Conservation (phyloP, 1,284 basidiomycete genomes). For the Takashimella koratensis region DNA sequence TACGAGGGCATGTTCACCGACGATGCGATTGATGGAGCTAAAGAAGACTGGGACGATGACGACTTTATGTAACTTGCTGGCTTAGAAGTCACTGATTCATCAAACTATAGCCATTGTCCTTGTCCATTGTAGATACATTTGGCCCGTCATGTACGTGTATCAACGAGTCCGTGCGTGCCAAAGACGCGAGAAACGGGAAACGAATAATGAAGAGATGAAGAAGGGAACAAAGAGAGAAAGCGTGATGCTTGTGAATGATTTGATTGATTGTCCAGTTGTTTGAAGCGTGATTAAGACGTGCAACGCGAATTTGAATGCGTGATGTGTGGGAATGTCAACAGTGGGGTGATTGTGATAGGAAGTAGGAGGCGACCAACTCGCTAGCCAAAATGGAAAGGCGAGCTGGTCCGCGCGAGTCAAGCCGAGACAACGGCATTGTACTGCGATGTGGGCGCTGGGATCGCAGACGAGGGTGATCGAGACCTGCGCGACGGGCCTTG, state of each 20-base stretch:
- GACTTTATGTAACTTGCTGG: constrained; percentile 46
- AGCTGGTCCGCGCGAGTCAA: background rate
- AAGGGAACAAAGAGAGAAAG: background rate
- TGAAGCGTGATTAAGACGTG: no score
- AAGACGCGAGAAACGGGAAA: background rate
- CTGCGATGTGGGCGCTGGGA: background rate
- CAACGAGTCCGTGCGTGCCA: background rate
- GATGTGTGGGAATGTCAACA: background rate
- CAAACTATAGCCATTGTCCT: background rate
- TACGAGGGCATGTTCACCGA: constrained; percentile 48
- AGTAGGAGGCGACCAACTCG: background rate
- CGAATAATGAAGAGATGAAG: background rate
- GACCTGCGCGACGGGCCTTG: no score
- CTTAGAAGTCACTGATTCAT: background rate
- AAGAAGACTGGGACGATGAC: constrained; percentile 40
- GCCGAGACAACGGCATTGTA: background rate
- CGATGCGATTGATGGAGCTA: constrained; percentile 36
- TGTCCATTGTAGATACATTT: background rate
- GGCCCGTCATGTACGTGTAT: background rate
- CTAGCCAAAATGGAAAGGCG: background rate
- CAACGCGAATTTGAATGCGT: no score
- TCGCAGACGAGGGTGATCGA: background rate
- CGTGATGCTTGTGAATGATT: no score
- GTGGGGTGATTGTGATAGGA: background rate
- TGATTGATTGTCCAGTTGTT: no score